Percentiles rank a stretch among this genome's conserved stretches.
phyloP scores from a whole-genome alignment of 2,329 filamentous ascomycete species.

The Cercospora berteroae region DNA sequence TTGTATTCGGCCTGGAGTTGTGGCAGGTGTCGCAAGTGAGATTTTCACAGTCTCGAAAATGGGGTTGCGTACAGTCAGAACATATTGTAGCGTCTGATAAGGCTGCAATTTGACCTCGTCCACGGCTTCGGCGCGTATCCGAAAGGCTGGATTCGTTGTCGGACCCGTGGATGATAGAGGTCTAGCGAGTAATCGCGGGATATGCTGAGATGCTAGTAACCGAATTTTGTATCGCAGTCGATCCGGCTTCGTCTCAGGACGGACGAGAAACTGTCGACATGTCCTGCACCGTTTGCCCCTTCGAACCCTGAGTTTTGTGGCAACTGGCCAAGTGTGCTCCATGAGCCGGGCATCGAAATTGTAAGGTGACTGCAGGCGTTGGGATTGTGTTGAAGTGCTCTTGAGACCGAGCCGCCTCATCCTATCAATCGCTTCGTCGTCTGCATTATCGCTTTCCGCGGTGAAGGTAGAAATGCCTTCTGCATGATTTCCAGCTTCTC shows the following conservation, averaged over 20 bases:
- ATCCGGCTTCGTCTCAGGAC: slow-evolving; percentile 88
- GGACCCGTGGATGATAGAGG: slow-evolving; percentile 46
- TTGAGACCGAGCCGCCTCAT: slow-evolving; percentile 63
- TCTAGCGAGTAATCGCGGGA: slow-evolving; percentile 75
- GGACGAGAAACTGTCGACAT: slow-evolving; percentile 92
- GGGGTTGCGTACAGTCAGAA: slow-evolving; percentile 89
- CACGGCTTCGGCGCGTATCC: slow-evolving; percentile 24
- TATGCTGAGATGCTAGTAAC: slow-evolving; percentile 78
- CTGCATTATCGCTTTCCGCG: slow-evolving; percentile 17
- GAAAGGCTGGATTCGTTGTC: slow-evolving; percentile 25
- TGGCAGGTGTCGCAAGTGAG: slow-evolving; percentile 78
- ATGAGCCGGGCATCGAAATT: slow-evolving; percentile 59
- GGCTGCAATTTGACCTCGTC: slow-evolving; percentile 32
- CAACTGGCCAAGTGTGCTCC: slow-evolving; percentile 74
- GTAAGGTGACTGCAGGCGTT: slow-evolving; percentile 52
- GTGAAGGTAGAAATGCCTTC: slow-evolving; percentile 67
- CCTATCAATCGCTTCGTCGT: slow-evolving; percentile 59
- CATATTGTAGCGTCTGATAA: slow-evolving; percentile 65
- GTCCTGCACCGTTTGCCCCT: slow-evolving; percentile 88
- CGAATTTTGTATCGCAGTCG: slow-evolving; percentile 84
- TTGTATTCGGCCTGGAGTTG: slow-evolving; percentile 72
- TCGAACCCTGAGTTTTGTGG: slow-evolving; percentile 82
- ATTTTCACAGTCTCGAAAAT: slow-evolving; percentile 89
- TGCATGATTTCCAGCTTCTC: slow-evolving; percentile 67
- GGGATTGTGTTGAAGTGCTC: slow-evolving; percentile 56